These are phyloP conservation scores for Leucogyrophana mollusca DNA, from an alignment of 768 basidiomycete species.

Conservation along the genomic window DNA sequence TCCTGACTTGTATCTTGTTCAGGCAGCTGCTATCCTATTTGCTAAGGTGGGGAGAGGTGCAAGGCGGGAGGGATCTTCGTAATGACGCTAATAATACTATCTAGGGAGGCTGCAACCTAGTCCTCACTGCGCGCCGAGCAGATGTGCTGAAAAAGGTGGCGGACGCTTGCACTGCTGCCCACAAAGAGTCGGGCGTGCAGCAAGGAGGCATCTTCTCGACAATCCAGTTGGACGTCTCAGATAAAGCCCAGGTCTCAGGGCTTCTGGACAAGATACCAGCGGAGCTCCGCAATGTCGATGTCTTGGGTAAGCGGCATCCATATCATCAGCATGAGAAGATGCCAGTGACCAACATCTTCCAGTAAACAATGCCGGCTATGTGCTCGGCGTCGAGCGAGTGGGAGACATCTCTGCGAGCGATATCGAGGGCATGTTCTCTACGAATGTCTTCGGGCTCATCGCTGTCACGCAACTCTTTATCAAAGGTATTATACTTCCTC, in stretches of 20 bases:
- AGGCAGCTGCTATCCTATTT: constrained; percentile 89
- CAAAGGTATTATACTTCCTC: constrained; percentile 36
- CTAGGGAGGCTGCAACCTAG: constrained; percentile 84
- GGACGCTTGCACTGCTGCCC: constrained; percentile 64
- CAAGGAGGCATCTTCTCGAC: constrained; percentile 77
- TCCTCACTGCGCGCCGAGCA: constrained; percentile 76
- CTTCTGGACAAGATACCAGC: constrained; percentile 72
- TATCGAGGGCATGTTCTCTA: constrained; percentile 80
- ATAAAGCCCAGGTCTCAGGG: constrained; percentile 66
- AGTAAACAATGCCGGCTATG: constrained; percentile 88
- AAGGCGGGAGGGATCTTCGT: neutral
- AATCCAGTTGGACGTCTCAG: constrained; percentile 77
- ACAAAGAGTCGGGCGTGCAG: constrained; percentile 67
- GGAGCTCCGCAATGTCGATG: constrained; percentile 72
- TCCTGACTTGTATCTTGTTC: constrained; percentile 8
- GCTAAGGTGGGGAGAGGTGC: constrained; percentile 56
- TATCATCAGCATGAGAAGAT: no score
- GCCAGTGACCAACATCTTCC: no score
- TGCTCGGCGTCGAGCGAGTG: constrained; percentile 83
- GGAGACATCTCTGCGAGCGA: constrained; percentile 78
- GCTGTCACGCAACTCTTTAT: constrained; percentile 75
- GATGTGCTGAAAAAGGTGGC: constrained; percentile 74
- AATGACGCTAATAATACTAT: neutral
- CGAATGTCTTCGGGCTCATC: constrained; percentile 84
- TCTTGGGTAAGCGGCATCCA: constrained; percentile 61